These are phyloP conservation scores for Solioccasus polychromus DNA, from an alignment of 768 basidiomycete genomes.

Conservation along the genomic window DNA sequence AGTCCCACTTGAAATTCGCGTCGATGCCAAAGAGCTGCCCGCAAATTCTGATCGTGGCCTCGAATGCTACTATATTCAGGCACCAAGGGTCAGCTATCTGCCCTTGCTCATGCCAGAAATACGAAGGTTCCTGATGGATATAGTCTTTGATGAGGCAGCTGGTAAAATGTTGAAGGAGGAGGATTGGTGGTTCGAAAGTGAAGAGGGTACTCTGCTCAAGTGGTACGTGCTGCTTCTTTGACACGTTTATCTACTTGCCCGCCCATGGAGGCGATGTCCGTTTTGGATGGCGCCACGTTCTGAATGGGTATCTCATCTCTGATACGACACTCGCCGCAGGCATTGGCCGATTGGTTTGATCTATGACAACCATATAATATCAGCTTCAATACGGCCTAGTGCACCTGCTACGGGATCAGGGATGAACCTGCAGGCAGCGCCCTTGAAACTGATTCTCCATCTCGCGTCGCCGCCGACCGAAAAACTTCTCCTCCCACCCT, in stretches of 20 bases:
- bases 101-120: conserved; percentile 89
- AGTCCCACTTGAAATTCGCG: conserved; percentile 83
- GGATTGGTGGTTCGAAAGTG: conserved; percentile 98
- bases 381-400: conserved; percentile 48
- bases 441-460: conserved; percentile 81
- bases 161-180: conserved; percentile 76
- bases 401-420: conserved; percentile 40
- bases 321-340: conserved; percentile 47
- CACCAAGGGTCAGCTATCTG: conserved; percentile 90
- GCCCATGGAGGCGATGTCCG: neutral
- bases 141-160: conserved; percentile 86
- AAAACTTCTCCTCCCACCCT: conserved; percentile 77
- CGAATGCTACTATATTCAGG: conserved; percentile 89
- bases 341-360: conserved; percentile 97
- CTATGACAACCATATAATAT: conserved; percentile 80
- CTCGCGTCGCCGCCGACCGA: conserved; percentile 85
- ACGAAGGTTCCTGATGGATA: conserved; percentile 82
- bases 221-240: conserved; percentile 57
- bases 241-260: neutral
- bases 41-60: conserved; percentile 86
- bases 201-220: conserved; percentile 76
- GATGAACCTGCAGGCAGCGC: conserved; percentile 40
- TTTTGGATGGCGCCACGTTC: no score
- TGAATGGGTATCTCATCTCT: no score
- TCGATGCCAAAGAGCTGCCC: conserved; percentile 86